These are phyloP conservation scores for Zoysia japonica DNA, from an alignment of 176 grass and related monocot genomes.

Conservation along the genomic window DNA sequence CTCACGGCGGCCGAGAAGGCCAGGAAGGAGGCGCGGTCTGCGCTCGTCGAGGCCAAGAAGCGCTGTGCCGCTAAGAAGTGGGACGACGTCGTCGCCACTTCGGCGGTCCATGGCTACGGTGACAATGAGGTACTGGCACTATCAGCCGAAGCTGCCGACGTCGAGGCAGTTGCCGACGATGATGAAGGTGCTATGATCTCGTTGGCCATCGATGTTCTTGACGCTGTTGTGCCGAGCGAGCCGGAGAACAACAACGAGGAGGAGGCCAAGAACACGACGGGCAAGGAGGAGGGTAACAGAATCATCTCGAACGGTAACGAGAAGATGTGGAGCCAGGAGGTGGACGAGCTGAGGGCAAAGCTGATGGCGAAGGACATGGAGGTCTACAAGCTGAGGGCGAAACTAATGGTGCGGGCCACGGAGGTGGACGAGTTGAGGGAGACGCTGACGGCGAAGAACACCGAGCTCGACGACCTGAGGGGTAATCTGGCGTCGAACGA, in stretches of 20 bases:
- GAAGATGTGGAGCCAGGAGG: constrained; percentile 17
- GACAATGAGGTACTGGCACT: constrained; percentile 1
- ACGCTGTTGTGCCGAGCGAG: constrained; percentile 7
- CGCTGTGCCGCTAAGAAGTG: constrained; percentile 39
- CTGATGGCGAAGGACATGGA: constrained; percentile 52
- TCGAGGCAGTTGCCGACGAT: not conserved
- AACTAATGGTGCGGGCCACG: constrained; percentile 48
- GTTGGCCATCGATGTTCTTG: constrained; percentile 23
- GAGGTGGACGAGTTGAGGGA: constrained; percentile 45
- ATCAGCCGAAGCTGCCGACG: constrained; percentile 15
- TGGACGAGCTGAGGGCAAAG: constrained; percentile 40
- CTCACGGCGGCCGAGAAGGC: constrained; percentile 56
- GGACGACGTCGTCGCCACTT: not conserved
- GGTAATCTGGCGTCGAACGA: constrained; percentile 36
- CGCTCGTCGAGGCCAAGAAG: constrained; percentile 63
- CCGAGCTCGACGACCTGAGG: constrained; percentile 44
- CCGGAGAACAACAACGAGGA: not conserved
- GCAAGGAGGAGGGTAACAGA: not conserved
- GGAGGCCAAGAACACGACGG: not conserved
- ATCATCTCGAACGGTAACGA: not conserved
- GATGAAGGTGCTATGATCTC: constrained; percentile 17
- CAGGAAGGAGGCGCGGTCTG: constrained; percentile 64
- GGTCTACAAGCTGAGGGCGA: constrained; percentile 36
- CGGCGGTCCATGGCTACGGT: constrained; percentile 6
- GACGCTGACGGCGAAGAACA: constrained; percentile 54